phyloP scores from a whole-genome alignment of 208 protist species.

The Leptomonas pyrrhocoris region DNA sequence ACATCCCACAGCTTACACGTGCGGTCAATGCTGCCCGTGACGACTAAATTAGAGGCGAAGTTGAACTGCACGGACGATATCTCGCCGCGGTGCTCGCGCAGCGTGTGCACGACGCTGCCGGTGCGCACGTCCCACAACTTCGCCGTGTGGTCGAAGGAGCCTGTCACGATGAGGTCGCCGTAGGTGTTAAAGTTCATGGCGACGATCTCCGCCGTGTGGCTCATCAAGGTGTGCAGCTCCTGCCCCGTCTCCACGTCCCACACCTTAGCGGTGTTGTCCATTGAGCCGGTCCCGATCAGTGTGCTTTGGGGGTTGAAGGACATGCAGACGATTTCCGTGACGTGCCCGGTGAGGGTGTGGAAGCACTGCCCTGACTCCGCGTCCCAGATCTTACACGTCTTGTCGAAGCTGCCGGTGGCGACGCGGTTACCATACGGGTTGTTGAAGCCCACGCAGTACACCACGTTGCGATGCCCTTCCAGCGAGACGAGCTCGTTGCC shows the following conservation, averaged over 20 bases:
- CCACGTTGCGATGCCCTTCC: constrained; percentile 96
- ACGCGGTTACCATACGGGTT: constrained; percentile 95
- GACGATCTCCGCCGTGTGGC: constrained; percentile 95
- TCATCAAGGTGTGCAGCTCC: constrained; percentile 88
- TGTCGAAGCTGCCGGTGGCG: constrained; percentile 96
- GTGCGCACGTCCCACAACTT: constrained; percentile 94
- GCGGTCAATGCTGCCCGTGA: constrained; percentile 95
- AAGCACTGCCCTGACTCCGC: constrained; percentile 85
- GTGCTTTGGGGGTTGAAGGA: constrained; percentile 93
- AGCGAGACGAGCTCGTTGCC: constrained; percentile 93
- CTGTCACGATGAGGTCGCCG: constrained; percentile 91
- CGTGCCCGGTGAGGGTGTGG: constrained; percentile 93
- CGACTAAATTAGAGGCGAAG: constrained; percentile 86
- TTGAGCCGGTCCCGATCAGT: constrained; percentile 93
- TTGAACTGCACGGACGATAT: constrained; percentile 95
- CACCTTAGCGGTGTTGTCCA: constrained; percentile 96
- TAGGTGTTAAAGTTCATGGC: constrained; percentile 92
- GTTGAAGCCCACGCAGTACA: constrained; percentile 97
- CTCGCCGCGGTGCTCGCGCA: constrained; percentile 93
- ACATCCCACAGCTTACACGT: constrained; percentile 96
- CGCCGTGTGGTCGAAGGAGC: constrained; percentile 94
- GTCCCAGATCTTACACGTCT: constrained; percentile 96
- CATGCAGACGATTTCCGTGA: constrained; percentile 95
- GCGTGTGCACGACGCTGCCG: constrained; percentile 84
- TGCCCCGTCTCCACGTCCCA: constrained; percentile 94